Percentiles rank a stretch among this genome's conserved stretches.
phyloP scores from a whole-genome alignment of 345 rosid species.

The Barbarea vulgaris region DNA sequence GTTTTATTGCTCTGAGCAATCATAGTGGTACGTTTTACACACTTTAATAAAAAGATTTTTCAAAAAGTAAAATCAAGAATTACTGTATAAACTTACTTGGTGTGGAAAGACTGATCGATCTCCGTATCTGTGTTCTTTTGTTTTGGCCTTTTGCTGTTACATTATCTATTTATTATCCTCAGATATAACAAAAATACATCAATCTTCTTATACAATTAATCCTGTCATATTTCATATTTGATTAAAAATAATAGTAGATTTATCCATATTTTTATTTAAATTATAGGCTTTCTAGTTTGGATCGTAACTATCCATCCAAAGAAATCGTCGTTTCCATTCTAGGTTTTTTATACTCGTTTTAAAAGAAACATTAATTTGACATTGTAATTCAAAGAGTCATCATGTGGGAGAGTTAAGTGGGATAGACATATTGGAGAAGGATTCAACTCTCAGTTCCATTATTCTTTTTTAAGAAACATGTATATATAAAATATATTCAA shows the following conservation, averaged over 20 bases:
- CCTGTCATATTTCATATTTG: neutral
- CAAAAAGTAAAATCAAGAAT: conserved; percentile 29
- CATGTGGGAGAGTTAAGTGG: conserved; percentile 31
- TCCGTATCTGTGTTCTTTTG: conserved; percentile 29
- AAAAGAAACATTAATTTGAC: neutral
- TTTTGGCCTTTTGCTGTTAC: conserved; percentile 33
- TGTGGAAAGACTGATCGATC: conserved; percentile 29
- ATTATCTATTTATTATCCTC: conserved; percentile 1
- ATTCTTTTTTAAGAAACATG: conserved; percentile 27
- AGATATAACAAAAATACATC: neutral
- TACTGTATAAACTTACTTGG: conserved; percentile 19
- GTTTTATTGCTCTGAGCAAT: conserved; percentile 12
- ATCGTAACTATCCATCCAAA: neutral
- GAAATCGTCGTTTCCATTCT: neutral
- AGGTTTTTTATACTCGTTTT: neutral
- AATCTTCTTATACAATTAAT: neutral
- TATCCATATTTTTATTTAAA: neutral
- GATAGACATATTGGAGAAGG: conserved; percentile 26
- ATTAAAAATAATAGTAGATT: neutral
- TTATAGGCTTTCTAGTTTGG: neutral
- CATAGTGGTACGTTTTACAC: conserved; percentile 15
- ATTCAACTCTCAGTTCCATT: conserved; percentile 35
- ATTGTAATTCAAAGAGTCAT: conserved; percentile 17
- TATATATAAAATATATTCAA: conserved; percentile 31
- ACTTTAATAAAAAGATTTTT: conserved; percentile 14